These are phyloP conservation scores for Melanomma pulvis-pyrius DNA, from an alignment of 495 filamentous ascomycete species.

Conservation along the genomic window DNA sequence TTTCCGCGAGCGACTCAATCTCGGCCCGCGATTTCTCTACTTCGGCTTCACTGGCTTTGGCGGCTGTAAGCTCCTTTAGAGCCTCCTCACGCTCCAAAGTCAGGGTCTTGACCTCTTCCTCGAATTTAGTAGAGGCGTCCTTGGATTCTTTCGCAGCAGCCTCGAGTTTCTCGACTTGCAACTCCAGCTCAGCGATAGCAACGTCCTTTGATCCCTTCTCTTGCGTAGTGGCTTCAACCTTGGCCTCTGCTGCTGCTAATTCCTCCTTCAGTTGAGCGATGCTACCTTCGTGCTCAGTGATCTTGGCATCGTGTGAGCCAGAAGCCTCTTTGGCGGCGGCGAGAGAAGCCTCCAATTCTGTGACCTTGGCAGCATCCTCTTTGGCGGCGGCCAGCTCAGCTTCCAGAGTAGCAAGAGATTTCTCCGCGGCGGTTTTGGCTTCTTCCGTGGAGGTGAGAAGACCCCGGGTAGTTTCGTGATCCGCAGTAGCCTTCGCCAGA, in stretches of 20 bases:
- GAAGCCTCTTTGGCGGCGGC: slow-evolving; percentile 38
- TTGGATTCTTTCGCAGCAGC: slow-evolving; percentile 3
- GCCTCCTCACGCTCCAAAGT: slow-evolving; percentile 8
- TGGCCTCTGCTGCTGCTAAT: no score
- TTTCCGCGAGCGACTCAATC: neutral
- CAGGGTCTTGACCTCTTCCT: neutral
- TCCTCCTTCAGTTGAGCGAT: slow-evolving; percentile 6
- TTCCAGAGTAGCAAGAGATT: neutral
- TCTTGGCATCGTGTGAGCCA: neutral
- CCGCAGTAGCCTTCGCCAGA: neutral
- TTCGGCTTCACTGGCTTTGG: slow-evolving; percentile 48
- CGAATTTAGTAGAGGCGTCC: neutral
- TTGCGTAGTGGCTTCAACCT: neutral
- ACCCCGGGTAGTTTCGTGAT: slow-evolving; percentile 8
- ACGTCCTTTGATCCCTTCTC: slow-evolving; percentile 7
- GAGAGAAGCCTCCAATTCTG: neutral
- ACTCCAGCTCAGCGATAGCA: slow-evolving; percentile 5
- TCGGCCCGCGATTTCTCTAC: neutral
- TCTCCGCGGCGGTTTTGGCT: neutral
- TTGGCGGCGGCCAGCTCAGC: slow-evolving; percentile 12
- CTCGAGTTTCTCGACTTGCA: slow-evolving; percentile 10
- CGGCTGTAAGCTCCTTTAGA: slow-evolving; percentile 39
- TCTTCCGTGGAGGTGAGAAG: neutral
- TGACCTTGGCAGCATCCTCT: slow-evolving; percentile 5
- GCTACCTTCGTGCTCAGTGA: slow-evolving; percentile 11